A percentile compares a stretch with the other conserved stretches of the same genome.
phyloP scores from a whole-genome alignment of 768 basidiomycete species.

The Mycena filopes region DNA sequence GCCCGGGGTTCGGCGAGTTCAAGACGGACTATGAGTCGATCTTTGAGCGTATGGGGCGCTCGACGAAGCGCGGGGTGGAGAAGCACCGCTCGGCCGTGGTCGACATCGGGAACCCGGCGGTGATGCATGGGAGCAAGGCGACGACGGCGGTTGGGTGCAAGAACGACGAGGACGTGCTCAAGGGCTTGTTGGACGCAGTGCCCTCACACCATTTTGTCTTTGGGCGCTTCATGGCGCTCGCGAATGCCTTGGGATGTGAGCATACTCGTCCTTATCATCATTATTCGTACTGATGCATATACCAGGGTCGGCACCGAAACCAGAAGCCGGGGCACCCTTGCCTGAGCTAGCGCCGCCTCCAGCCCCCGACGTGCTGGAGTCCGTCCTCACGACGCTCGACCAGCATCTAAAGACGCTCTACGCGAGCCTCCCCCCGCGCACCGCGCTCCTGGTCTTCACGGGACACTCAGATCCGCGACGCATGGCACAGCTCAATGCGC shows the following conservation, averaged over 20 bases:
- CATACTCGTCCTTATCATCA: slow-evolving; percentile 30
- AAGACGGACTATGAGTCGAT: slow-evolving; percentile 87
- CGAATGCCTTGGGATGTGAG: slow-evolving; percentile 86
- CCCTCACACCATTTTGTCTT: slow-evolving; percentile 84
- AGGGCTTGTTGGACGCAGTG: slow-evolving; percentile 68
- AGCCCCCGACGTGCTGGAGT: slow-evolving; percentile 45
- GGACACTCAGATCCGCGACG: slow-evolving; percentile 89
- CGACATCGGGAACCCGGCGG: slow-evolving; percentile 84
- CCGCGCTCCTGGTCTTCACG: slow-evolving; percentile 86
- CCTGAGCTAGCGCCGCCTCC: slow-evolving; percentile 43
- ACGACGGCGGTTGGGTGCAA: slow-evolving; percentile 80
- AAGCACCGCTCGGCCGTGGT: slow-evolving; percentile 73
- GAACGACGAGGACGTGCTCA: slow-evolving; percentile 81
- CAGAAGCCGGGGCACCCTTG: slow-evolving; percentile 48
- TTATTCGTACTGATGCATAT: slow-evolving; percentile 7
- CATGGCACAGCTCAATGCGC: slow-evolving; percentile 78
- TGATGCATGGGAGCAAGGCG: slow-evolving; percentile 89
- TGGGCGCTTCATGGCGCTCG: slow-evolving; percentile 84
- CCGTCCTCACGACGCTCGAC: slow-evolving; percentile 65
- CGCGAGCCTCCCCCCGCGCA: slow-evolving; percentile 75
- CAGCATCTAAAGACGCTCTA: slow-evolving; percentile 70
- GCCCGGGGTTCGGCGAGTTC: slow-evolving; percentile 87
- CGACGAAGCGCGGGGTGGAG: slow-evolving; percentile 47
- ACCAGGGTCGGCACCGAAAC: slow-evolving; percentile 72
- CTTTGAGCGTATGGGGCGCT: slow-evolving; percentile 83